These are phyloP conservation scores for Globisporangium sylvaticum DNA, from an alignment of 352 stramenopile species.

Conservation along the genomic window DNA sequence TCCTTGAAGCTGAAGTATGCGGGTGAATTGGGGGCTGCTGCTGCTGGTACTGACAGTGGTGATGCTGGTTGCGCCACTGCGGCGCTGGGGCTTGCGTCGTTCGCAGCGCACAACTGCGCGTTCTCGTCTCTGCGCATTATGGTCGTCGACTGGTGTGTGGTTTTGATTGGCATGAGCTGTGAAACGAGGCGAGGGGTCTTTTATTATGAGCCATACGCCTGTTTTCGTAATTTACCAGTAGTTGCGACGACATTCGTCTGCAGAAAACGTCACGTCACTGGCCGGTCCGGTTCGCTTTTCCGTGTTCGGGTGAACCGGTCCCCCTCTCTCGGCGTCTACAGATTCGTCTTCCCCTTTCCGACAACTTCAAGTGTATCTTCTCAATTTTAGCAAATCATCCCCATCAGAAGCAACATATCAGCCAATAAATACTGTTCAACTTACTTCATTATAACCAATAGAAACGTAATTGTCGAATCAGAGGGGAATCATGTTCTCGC, in stretches of 20 bases:
- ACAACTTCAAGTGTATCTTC: neutral
- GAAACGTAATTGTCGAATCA: neutral
- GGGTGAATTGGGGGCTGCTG: neutral
- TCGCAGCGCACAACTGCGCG: neutral
- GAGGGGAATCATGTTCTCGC: neutral
- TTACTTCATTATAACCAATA: neutral
- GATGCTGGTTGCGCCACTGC: neutral
- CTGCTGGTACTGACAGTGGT: neutral
- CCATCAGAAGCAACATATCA: too few relatives aligned
- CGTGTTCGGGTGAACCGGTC: neutral
- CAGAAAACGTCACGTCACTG: constrained; percentile 6
- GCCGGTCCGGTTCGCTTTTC: constrained; percentile 3
- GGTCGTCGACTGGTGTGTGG: neutral
- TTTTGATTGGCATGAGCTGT: neutral
- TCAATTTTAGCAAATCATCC: neutral
- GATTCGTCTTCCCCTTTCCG: neutral
- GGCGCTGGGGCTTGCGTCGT: neutral
- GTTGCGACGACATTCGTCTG: neutral
- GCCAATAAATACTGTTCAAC: neutral
- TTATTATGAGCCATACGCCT: neutral
- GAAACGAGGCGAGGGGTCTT: neutral
- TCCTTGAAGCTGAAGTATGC: constrained; percentile 68
- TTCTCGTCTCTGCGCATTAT: neutral
- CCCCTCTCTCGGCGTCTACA: neutral
- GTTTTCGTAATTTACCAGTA: neutral